Base-by-base conservation (phyloP, 352 stramenopile species). In the Pythium brassicae region DNA sequence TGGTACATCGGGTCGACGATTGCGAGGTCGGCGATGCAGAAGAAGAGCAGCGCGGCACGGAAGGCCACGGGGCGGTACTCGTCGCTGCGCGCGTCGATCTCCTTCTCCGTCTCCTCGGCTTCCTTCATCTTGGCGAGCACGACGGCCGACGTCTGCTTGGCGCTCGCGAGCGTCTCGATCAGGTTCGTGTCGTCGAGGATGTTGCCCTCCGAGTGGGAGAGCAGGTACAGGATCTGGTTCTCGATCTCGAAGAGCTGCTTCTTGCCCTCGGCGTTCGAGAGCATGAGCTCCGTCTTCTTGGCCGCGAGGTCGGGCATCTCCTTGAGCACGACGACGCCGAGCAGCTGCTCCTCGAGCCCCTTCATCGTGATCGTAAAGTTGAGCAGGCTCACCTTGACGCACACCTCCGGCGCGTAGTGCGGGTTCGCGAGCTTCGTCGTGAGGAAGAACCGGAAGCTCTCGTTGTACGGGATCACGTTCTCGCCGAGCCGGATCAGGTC, bases 331-430 rank as follows among this genome's bases (percentile, higher is more conserved):
- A 95, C 86, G 26, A 95, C 86, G 47, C 85, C 86, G 1, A 97
- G 74, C 27, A 97, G 57, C 56, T 97, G 91, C 55, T 97, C 91
- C 65, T 97, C 87, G 0, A 97, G 69, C 0, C 91, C 91, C 48
- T 89, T 91, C 69, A 92, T 87, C 11, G 89, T 97, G 65, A 97
- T 96, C 0, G 89, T 97, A 59, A 97, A 97, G 60, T 97, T 97
- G 3, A 97, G 62, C 20, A 97, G 32, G 64, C 78, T 94, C 34
- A 97, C 91, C 70, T 97, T 97, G 29, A 97, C 88, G 37, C 87
- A 94, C 1, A 96, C 78, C 65, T 97, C 90, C 0, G 90, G 90
- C 0, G 87, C 76, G 44, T 97, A 97, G 55, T 97, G 87, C n/a
- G 90, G 90, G 54, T 97, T 97, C 3, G 89, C 76, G 19, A 97